Percentiles rank a stretch among this genome's conserved stretches.
These are phyloP conservation scores for Cryphonectria carpinicola DNA, from an alignment of 2,329 filamentous ascomycete species.

Conservation along the genomic window DNA sequence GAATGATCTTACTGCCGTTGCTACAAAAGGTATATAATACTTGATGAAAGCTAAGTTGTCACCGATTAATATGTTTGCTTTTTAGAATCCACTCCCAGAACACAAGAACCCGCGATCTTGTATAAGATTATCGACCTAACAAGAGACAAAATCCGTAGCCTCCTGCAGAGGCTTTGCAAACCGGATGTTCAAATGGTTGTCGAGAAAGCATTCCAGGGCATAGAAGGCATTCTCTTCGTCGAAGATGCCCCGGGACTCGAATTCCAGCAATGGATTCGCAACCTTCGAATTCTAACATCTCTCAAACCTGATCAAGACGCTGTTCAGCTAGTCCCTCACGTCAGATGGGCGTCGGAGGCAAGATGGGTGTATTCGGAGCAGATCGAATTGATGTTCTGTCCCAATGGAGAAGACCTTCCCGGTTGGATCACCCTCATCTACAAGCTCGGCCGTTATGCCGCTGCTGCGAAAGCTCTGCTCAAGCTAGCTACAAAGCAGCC, in stretches of 20 bases:
- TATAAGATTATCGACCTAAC: neutral
- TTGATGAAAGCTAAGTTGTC: neutral
- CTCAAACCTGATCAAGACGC: neutral
- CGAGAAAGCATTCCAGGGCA: neutral
- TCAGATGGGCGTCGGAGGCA: constrained; percentile 23
- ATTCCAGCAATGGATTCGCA: neutral
- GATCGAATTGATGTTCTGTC: constrained; percentile 29
- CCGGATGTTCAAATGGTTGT: neutral
- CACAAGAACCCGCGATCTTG: neutral
- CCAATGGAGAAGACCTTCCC: constrained; percentile 11
- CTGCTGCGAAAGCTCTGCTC: constrained; percentile 36
- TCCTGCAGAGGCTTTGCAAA: neutral
- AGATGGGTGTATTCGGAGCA: constrained; percentile 34
- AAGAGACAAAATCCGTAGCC: neutral
- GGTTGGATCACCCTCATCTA: constrained; percentile 31
- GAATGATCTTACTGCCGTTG: neutral
- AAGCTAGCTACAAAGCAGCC: constrained; percentile 35
- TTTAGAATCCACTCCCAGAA: neutral
- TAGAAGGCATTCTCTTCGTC: neutral
- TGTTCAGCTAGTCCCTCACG: neutral
- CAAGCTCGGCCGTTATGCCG: constrained; percentile 37
- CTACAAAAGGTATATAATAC: neutral
- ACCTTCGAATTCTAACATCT: neutral
- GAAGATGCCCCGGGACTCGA: neutral
- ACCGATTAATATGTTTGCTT: neutral